Conservation (phyloP, 441 rosid genomes). For the Syzygium syzygioides region DNA sequence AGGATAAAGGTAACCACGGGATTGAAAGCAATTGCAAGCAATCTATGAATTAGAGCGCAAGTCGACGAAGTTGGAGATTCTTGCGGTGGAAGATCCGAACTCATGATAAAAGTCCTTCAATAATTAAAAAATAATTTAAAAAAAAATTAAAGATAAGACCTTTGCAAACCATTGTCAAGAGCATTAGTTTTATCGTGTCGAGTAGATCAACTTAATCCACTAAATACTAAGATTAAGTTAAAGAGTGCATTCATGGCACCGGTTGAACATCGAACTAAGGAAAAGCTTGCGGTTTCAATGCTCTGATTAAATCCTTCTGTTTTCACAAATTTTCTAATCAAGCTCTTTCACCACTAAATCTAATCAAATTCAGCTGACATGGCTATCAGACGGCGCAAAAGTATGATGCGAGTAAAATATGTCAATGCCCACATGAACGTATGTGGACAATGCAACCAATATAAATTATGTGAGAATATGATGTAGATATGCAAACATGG, state of each 20-base stretch:
- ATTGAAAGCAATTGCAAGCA: neutral
- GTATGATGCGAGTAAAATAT: neutral
- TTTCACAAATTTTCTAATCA: neutral
- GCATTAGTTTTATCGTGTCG: neutral
- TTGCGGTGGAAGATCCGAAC: neutral
- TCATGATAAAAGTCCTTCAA: neutral
- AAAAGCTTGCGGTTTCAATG: neutral
- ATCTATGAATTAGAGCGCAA: neutral
- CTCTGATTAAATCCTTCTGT: neutral
- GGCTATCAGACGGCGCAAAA: neutral
- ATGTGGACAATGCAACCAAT: neutral
- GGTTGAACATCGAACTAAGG: neutral
- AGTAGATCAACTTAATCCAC: neutral
- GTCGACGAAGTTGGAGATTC: neutral
- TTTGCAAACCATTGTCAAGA: neutral
- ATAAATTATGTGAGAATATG: neutral
- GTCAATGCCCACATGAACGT: accelerated
- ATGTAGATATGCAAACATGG: neutral
- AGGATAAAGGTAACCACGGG: accelerated
- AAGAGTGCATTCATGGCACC: neutral
- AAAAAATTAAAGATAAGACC: neutral
- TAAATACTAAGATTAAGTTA: neutral
- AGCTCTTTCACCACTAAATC: neutral
- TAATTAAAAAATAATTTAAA: neutral
- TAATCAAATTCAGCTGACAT: neutral